phyloP scores from a whole-genome alignment of 805 yeast species.

The Ascoidea rubescens region DNA sequence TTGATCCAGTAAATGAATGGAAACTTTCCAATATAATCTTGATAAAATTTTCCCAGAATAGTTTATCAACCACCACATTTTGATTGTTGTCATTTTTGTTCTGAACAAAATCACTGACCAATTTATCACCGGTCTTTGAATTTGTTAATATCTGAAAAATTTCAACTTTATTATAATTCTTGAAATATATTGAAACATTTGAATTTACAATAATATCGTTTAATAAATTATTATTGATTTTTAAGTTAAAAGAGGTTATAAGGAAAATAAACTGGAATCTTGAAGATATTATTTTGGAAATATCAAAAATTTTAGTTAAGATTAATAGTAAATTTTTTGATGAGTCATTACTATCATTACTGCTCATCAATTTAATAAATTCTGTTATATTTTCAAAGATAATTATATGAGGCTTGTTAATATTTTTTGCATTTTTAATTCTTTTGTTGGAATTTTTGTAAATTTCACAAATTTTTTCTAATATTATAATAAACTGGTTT shows the following conservation, averaged over 20 bases:
- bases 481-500: slow-evolving; percentile 3
- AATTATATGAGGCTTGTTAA: not conserved
- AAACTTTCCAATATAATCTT: slow-evolving; percentile 28
- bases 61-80: slow-evolving; percentile 6
- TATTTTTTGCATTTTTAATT: not conserved
- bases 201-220: slow-evolving; percentile 17
- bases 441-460: not conserved
- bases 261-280: slow-evolving; percentile 3
- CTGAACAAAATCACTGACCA: slow-evolving; percentile 10
- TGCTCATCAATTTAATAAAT: slow-evolving; percentile 1
- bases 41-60: slow-evolving; percentile 25
- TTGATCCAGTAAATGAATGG: slow-evolving; percentile 25
- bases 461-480: slow-evolving; percentile 1
- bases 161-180: slow-evolving; percentile 21
- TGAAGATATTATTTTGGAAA: not conserved
- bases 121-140: slow-evolving; percentile 13
- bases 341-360: not conserved
- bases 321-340: slow-evolving; percentile 1
- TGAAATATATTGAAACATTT: slow-evolving; percentile 23
- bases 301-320: slow-evolving; percentile 2
- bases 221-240: slow-evolving; percentile 13
- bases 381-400: slow-evolving; percentile 4
- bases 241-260: slow-evolving; percentile 5
- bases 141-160: slow-evolving; percentile 19
- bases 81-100: slow-evolving; percentile 11